Evolutionary conservation across 345 rosid genomes (phyloP).

Genomic region (Eutrema yunnanense): DNA sequence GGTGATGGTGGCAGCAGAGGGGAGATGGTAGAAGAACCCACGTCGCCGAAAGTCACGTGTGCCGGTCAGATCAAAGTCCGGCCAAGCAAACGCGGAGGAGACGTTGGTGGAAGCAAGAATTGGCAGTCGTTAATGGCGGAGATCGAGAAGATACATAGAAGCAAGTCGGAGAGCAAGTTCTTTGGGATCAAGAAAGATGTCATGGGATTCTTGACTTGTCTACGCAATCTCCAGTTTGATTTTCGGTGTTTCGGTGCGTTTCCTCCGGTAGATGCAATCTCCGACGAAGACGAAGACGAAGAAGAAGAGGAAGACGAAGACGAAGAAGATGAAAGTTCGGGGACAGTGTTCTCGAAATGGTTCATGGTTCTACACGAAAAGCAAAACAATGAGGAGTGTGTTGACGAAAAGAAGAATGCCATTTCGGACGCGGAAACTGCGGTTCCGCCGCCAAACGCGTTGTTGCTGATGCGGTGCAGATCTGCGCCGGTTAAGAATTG

Average conservation of each 20-base stretch:
- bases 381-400: slow-evolving; percentile 17
- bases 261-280: slow-evolving; percentile 38
- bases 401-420: slow-evolving; percentile 14
- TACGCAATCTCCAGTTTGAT: slow-evolving; percentile 48
- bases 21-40: slow-evolving; percentile 50
- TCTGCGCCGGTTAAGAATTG: slow-evolving; percentile 73
- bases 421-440: slow-evolving; percentile 23
- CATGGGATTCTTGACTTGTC: slow-evolving; percentile 65
- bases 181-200: slow-evolving; percentile 68
- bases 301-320: slow-evolving; percentile 33
- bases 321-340: slow-evolving; percentile 36
- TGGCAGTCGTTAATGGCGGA: slow-evolving; percentile 83
- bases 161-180: slow-evolving; percentile 44
- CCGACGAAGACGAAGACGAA: slow-evolving; percentile 37
- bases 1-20: background rate
- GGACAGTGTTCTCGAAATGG: slow-evolving; percentile 69
- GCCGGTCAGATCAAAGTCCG: slow-evolving; percentile 94
- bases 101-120: slow-evolving; percentile 45
- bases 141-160: slow-evolving; percentile 53
- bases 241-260: slow-evolving; percentile 65
- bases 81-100: slow-evolving; percentile 33
- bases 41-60: slow-evolving; percentile 87
- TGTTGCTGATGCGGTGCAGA: slow-evolving; percentile 72
- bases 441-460: slow-evolving; percentile 75
- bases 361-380: slow-evolving; percentile 67